Base-by-base conservation (phyloP, 2,329 filamentous ascomycete species). In the Monascus ruber region DNA sequence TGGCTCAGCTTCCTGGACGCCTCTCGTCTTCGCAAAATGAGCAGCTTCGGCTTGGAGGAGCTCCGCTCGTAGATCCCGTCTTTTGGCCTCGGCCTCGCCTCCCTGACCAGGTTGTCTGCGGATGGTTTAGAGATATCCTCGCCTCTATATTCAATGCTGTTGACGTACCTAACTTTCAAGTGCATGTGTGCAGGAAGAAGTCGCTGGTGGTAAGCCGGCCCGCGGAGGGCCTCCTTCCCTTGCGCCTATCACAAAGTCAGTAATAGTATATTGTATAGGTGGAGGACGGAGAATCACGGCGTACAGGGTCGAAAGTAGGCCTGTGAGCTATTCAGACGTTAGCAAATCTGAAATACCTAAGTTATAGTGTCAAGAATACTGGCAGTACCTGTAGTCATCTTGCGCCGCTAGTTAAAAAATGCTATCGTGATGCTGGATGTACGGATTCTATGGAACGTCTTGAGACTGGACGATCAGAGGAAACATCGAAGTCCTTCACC, bases 231-330 rank as follows among this genome's bases (percentile, higher is more conserved):
- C 66, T 98, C 91, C 72, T 95, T 95, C 60, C 91, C 91, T 59
- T 82, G 79, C 33, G 89, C 88, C 83, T 87, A 47, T 41, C 36
- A 38, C 38, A 24, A 41, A 45, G 46, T 46, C 24, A 32, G 11
- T 26, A 6, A n/a, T 5, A 6, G 6, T 25, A 7, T 25, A 25
- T 6, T 1, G 24, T 6, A 35, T 9, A 28, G 25, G 25, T 32
- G 7, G 8, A 25, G 26, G 27, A 7, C 27, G 2, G 26, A 38
- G 6, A 26, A 48, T 26, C 24, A 34, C 37, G 39, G 51, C 72
- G 48, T 75, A 88, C 85, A 48, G 91, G 91, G 62, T 98, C 91
- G 59, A 98, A 98, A 0, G 91, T 98, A 41, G 91, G 91, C 68
- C 91, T 83, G 60, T 81, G 78, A 42, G 78, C 78, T 65, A 64